phyloP scores from a whole-genome alignment of 78 protist genomes.

The Trichosphaerium sp. region DNA sequence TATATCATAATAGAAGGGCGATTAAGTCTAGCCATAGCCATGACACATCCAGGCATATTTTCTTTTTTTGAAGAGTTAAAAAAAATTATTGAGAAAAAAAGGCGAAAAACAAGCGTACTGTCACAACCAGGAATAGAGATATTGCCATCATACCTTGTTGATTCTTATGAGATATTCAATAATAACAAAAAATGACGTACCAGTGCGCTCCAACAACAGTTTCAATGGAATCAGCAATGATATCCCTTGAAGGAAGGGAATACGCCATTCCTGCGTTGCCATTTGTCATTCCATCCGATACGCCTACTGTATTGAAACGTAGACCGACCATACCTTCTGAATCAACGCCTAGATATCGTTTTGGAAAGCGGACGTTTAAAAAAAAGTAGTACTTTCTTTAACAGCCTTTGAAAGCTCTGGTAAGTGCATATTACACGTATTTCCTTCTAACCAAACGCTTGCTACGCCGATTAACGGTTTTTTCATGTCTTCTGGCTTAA shows the following conservation, averaged over 20 bases:
- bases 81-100: too few species aligned
- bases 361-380: slow-evolving; percentile 24
- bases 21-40: slow-evolving; percentile 56
- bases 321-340: slow-evolving; percentile 41
- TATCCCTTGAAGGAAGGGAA: slow-evolving; percentile 39
- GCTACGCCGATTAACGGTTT: slow-evolving; percentile 64
- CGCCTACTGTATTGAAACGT: slow-evolving; percentile 72
- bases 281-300: slow-evolving; percentile 60
- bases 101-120: too few species aligned
- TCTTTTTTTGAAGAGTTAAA: too few species aligned
- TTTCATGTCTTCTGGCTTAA: slow-evolving; percentile 15
- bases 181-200: too few species aligned
- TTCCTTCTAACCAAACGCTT: slow-evolving; percentile 65
- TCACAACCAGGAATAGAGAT: slow-evolving; percentile 56
- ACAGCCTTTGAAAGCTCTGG: neutral
- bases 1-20: slow-evolving; percentile 53
- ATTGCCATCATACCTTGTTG: too few species aligned
- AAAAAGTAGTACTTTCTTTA: slow-evolving; percentile 57
- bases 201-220: slow-evolving; percentile 49
- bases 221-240: slow-evolving; percentile 63
- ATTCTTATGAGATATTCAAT: too few species aligned
- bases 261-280: slow-evolving; percentile 64
- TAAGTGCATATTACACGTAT: slow-evolving; percentile 1
- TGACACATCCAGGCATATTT: slow-evolving; percentile 65
- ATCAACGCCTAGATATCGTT: slow-evolving; percentile 27